Conservation (phyloP, 202 grass and related monocot species). For the Digitaria exilis region DNA sequence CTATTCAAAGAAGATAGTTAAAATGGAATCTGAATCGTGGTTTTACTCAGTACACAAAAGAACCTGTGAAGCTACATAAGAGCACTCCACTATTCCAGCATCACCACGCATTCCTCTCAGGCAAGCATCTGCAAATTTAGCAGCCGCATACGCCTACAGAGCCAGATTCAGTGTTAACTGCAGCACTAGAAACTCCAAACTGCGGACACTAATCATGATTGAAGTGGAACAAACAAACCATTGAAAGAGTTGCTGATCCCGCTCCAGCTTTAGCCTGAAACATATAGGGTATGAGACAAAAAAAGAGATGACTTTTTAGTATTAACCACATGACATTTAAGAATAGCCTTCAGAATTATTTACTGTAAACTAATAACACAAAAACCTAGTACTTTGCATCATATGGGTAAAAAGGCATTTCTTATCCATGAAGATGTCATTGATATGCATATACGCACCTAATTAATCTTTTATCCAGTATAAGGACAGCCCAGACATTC, state of each 20-base stretch:
- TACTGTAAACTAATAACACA: background rate
- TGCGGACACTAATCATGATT: background rate
- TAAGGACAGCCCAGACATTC: background rate
- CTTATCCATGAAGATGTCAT: background rate
- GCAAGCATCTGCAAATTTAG: constrained; percentile 90
- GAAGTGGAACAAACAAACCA: constrained; percentile 58
- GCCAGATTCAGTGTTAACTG: background rate
- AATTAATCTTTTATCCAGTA: background rate
- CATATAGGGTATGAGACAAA: background rate
- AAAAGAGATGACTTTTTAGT: background rate
- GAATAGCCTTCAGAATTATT: background rate
- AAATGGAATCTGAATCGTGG: background rate
- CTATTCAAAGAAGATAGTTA: background rate
- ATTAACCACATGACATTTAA: background rate
- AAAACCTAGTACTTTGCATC: background rate
- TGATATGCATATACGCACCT: background rate
- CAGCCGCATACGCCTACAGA: constrained; percentile 79
- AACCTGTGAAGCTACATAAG: constrained; percentile 85
- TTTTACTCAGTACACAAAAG: background rate
- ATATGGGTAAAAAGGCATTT: background rate
- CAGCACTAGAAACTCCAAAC: background rate
- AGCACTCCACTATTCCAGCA: constrained; percentile 83
- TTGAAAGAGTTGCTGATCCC: constrained; percentile 93
- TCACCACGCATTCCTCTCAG: constrained; percentile 77
- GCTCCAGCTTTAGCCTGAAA: constrained; percentile 92